Percentiles rank a stretch among this genome's conserved stretches.
phyloP scores from a whole-genome alignment of 768 basidiomycete genomes.

The Podaxis sp. region DNA sequence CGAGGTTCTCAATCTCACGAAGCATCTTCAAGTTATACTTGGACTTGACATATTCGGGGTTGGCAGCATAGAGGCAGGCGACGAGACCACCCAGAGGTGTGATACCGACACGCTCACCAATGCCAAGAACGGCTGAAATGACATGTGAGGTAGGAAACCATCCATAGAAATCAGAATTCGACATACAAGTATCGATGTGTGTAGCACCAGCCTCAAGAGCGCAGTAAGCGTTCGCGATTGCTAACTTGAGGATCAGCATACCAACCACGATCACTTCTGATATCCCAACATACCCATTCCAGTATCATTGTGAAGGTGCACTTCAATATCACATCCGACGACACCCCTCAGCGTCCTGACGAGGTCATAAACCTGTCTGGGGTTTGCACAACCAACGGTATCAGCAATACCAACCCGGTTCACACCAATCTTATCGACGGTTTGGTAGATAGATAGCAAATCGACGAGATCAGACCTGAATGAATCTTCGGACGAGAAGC shows the following conservation, averaged over 20 bases:
- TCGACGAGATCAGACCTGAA: conserved; percentile 99
- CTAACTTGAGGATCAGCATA: conserved; percentile 30
- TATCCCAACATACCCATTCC: conserved; percentile 64
- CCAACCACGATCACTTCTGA: background rate
- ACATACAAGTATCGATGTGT: conserved; percentile 93
- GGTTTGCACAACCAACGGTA: conserved; percentile 98
- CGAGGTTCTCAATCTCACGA: conserved; percentile 97
- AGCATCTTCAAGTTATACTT: conserved; percentile 99
- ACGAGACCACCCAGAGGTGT: conserved; percentile 96
- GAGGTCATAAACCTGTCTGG: conserved; percentile 96
- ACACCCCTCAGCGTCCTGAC: conserved; percentile 95
- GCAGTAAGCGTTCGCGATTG: conserved; percentile 97
- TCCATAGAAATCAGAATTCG: background rate
- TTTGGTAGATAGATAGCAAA: conserved; percentile 96
- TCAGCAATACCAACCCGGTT: conserved; percentile 99
- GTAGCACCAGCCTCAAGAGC: conserved; percentile 99
- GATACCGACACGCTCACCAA: conserved; percentile 98
- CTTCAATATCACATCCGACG: conserved; percentile 95
- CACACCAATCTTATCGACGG: conserved; percentile 98
- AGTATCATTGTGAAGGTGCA: conserved; percentile 98
- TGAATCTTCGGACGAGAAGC: conserved; percentile 99
- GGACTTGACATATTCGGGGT: conserved; percentile 98
- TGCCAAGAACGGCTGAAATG: conserved; percentile 83
- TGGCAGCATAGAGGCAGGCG: conserved; percentile 93
- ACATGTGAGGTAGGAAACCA: conserved; percentile 9